These are phyloP conservation scores for Cryphonectria carpinicola DNA, from an alignment of 2,329 filamentous ascomycete genomes.

Conservation along the genomic window DNA sequence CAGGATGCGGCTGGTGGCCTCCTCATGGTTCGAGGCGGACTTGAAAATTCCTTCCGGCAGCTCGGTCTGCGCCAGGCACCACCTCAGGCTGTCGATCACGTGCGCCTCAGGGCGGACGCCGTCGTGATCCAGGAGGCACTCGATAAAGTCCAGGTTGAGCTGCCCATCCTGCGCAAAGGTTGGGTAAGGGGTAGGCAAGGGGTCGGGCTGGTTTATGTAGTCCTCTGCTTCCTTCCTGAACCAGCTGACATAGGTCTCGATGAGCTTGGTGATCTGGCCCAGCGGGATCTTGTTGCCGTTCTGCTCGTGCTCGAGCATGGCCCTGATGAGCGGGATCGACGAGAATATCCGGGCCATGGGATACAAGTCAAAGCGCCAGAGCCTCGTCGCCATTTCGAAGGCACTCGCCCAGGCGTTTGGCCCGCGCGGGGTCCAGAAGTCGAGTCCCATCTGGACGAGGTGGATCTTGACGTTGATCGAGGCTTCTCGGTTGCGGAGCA, in stretches of 20 bases:
- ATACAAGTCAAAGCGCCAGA: not conserved
- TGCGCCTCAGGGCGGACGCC: not conserved
- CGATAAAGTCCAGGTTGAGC: not conserved
- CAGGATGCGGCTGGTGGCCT: not conserved
- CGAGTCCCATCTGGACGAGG: not conserved
- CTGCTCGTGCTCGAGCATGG: not conserved
- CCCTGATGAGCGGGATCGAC: not conserved
- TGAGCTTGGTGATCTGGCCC: not conserved
- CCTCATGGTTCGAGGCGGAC: not conserved
- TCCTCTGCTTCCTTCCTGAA: not conserved
- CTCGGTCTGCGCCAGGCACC: not conserved
- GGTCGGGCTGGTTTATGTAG: not conserved
- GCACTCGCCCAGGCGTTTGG: not conserved
- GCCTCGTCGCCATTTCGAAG: not conserved
- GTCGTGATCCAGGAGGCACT: not conserved
- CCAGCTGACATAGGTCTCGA: not conserved
- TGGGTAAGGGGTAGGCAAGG: rapidly evolving
- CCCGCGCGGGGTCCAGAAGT: slow-evolving; percentile 3
- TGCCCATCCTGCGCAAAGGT: not conserved
- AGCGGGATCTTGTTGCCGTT: not conserved
- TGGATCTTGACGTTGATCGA: not conserved
- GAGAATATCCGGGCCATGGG: not conserved
- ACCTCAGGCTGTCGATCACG: not conserved
- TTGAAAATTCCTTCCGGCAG: no score
- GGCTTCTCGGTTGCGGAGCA: not conserved